These are phyloP conservation scores for Arthrocladium fulminans DNA, from an alignment of 2,329 filamentous ascomycete genomes.

Conservation along the genomic window DNA sequence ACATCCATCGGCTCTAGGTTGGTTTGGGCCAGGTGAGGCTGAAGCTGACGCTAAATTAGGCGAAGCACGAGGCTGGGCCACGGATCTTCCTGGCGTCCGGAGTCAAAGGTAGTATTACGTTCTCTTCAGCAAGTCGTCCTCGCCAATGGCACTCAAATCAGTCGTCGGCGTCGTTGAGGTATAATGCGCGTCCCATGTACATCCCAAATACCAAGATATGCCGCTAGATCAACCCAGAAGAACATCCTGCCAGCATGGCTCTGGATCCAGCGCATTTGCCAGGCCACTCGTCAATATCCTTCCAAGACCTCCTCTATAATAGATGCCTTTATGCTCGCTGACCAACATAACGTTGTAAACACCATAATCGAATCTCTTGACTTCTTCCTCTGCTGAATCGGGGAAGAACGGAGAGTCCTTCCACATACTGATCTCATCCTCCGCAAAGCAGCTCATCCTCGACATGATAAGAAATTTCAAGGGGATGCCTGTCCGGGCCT, in stretches of 20 bases:
- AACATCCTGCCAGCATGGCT: constrained; percentile 21
- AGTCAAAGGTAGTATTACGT: no score
- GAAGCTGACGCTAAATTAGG: neutral
- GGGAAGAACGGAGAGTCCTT: constrained; percentile 16
- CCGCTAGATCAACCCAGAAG: constrained; percentile 15
- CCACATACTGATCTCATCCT: constrained; percentile 20
- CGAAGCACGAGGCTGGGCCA: neutral
- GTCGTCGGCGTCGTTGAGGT: no score
- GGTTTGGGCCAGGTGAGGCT: neutral
- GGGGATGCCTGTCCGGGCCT: constrained; percentile 12
- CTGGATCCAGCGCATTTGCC: constrained; percentile 16
- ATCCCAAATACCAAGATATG: neutral
- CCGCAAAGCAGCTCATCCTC: constrained; percentile 18
- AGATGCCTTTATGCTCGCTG: constrained; percentile 16
- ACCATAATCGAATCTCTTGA: constrained; percentile 17
- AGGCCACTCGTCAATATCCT: constrained; percentile 18
- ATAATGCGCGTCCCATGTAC: neutral
- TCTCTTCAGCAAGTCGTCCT: no score
- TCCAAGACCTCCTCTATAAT: constrained; percentile 21
- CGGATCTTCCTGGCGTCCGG: no score
- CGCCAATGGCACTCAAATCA: no score
- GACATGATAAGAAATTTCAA: constrained; percentile 23
- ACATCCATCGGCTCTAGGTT: neutral
- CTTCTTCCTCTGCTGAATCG: constrained; percentile 18
- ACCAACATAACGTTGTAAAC: constrained; percentile 23